Base-by-base conservation (phyloP, 106 monocot genomes). In the Allium cepa region DNA sequence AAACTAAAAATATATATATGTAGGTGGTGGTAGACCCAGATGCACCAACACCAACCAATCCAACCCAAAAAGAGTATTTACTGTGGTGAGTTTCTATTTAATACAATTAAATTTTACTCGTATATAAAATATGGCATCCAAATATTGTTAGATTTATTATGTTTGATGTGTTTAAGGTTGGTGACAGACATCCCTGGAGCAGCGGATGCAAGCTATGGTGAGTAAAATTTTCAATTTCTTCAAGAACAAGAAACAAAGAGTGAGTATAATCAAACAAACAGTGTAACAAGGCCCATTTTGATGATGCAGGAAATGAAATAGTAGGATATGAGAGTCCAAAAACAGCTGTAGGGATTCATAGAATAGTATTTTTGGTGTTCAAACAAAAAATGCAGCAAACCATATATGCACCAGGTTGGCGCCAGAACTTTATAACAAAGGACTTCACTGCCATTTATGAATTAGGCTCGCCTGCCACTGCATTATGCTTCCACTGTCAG, bases 401-500 rank as follows among this genome's bases (percentile, higher is more conserved):
- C 45, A 59, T 76, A 9, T 65, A 75, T 64, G 80, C 75, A 60
- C 80, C 74, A 27, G 73, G 73, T 18, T 73, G 73, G 73, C 64
- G 73, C 52, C 73, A 64, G 57, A 73, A 73, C 59, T 60, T 71
- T 53, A 66, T 69, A 16, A 80, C 80, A 11, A 71, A 60, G 48
- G 80, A 80, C 59, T 80, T 80, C 67, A 65, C 80, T 60, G 75
- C 70, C 26, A 18, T 80, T 60, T 71, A 80, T 57, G 69, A 75
- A 17, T 75, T 80, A 66, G 80, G 80, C 8, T 17, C 14, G 7
- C 80, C 80, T 16, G 80, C 57, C 26, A 64, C 80, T 53, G 69
- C 75, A 9, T 46, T 75, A 26, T 80, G 67, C 60, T 80, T 75
- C 66, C 74, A 80, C 60, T 80, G 80, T n/a, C 80, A 80, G 66